Conservation (phyloP, 2,329 filamentous ascomycete species). For the Taxawa tesnikishii region DNA sequence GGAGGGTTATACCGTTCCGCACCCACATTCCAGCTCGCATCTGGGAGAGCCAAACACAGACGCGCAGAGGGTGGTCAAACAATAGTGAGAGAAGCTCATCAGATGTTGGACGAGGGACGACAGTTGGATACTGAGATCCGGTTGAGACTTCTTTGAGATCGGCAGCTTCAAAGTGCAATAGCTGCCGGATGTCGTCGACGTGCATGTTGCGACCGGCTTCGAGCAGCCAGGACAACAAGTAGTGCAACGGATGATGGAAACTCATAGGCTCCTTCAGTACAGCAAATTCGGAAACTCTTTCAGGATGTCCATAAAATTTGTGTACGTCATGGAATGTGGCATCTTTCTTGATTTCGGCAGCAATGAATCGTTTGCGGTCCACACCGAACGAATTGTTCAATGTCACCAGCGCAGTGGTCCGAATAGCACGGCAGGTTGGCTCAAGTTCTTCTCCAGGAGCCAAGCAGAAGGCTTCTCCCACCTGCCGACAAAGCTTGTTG, state of each 20-base stretch:
- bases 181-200: slow-evolving; percentile 49
- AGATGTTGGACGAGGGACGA: background rate
- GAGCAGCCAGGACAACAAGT: slow-evolving; percentile 89
- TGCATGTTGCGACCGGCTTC: slow-evolving; percentile 74
- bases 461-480: slow-evolving; percentile 64
- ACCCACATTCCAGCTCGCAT: slow-evolving; percentile 99
- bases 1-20: slow-evolving; percentile 86
- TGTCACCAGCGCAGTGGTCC: slow-evolving; percentile 66
- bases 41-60: slow-evolving; percentile 92
- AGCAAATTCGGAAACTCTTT: slow-evolving; percentile 65
- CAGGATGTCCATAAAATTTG: slow-evolving; percentile 7
- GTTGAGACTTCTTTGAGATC: slow-evolving; percentile 54
- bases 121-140: slow-evolving; percentile 2
- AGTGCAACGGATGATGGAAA: slow-evolving; percentile 94
- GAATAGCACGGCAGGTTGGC: slow-evolving; percentile 59
- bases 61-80: slow-evolving; percentile 86
- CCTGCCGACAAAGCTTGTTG: slow-evolving; percentile 78
- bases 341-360: slow-evolving; percentile 79
- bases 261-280: slow-evolving; percentile 87
- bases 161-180: slow-evolving; percentile 60
- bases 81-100: slow-evolving; percentile 28
- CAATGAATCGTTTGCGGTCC: slow-evolving; percentile 75
- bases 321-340: slow-evolving; percentile 67
- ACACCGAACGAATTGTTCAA: slow-evolving; percentile 80
- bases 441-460: slow-evolving; percentile 23